Percentiles rank a stretch among this genome's conserved stretches.
These are phyloP conservation scores for Ananas comosus DNA, from an alignment of 176 grass and related monocot genomes.

Conservation along the genomic window DNA sequence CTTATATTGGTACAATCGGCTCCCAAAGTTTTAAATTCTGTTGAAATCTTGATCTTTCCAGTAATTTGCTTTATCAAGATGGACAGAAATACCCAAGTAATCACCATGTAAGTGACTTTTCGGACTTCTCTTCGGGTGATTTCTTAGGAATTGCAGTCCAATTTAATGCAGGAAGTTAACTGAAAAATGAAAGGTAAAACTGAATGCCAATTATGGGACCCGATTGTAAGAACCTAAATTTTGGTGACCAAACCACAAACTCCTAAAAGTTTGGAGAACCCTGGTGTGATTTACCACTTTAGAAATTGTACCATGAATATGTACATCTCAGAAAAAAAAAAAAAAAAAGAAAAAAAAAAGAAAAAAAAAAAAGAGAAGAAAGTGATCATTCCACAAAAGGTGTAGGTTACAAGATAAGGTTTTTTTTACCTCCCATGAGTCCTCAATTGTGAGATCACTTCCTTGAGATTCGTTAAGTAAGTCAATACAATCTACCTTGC, in stretches of 20 bases:
- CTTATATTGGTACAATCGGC: no score
- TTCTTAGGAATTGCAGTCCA: no score
- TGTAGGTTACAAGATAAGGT: background rate
- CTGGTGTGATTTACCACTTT: background rate
- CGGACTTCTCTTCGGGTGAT: no score
- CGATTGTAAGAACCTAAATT: no score
- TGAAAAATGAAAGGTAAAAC: no score
- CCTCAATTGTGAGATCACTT: slow-evolving; percentile 63
- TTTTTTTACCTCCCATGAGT: slow-evolving; percentile 83
- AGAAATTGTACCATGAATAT: background rate
- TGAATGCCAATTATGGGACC: no score
- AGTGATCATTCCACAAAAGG: no score
- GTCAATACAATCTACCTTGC: slow-evolving; percentile 79
- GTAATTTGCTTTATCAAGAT: background rate
- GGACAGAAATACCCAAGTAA: background rate
- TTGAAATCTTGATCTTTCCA: no score
- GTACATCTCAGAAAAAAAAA: background rate
- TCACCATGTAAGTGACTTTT: background rate
- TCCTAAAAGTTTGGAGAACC: no score
- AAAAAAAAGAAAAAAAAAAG: background rate
- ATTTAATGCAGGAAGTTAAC: no score
- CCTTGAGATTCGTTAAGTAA: slow-evolving; percentile 86
- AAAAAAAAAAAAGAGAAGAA: background rate
- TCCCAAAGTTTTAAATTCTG: no score
- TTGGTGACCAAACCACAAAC: no score